phyloP scores from a whole-genome alignment of 2,329 filamentous ascomycete species.

The Epichloe typhina region DNA sequence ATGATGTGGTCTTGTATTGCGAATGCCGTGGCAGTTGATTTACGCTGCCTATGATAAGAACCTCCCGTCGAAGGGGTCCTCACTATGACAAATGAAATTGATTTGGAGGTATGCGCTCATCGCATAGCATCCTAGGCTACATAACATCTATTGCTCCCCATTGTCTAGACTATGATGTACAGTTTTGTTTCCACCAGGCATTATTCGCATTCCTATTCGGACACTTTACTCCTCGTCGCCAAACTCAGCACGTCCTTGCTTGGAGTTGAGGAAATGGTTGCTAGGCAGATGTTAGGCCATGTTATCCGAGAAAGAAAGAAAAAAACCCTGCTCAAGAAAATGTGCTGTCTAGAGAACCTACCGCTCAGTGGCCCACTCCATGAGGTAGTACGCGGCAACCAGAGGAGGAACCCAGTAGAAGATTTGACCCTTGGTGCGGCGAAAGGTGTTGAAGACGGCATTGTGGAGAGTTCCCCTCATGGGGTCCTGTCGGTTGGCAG shows the following conservation, averaged over 20 bases:
- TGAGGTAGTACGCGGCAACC: constrained; percentile 62
- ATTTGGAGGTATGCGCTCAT: constrained; percentile 5
- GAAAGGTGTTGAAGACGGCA: constrained; percentile 91
- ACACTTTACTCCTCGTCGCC: constrained; percentile 30
- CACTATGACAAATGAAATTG: constrained; percentile 11
- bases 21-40: not conserved
- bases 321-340: no score
- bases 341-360: constrained; percentile 31
- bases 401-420: constrained; percentile 80
- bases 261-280: constrained; percentile 73
- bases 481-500: constrained; percentile 79
- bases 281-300: constrained; percentile 24
- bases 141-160: constrained; percentile 24
- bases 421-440: constrained; percentile 73
- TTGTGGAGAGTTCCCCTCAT: constrained; percentile 65
- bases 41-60: no score
- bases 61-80: not conserved
- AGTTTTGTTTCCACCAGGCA: constrained; percentile 9
- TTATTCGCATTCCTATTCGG: constrained; percentile 4
- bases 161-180: constrained; percentile 30
- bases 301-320: not conserved
- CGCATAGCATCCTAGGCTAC: constrained; percentile 7
- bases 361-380: constrained; percentile 89
- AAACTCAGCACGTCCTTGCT: constrained; percentile 51
- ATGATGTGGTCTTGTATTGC: no score